A percentile compares a stretch with the other conserved stretches of the same genome.
Conservation (phyloP, 352 stramenopile genomes). For the Pythium myriotylum region DNA sequence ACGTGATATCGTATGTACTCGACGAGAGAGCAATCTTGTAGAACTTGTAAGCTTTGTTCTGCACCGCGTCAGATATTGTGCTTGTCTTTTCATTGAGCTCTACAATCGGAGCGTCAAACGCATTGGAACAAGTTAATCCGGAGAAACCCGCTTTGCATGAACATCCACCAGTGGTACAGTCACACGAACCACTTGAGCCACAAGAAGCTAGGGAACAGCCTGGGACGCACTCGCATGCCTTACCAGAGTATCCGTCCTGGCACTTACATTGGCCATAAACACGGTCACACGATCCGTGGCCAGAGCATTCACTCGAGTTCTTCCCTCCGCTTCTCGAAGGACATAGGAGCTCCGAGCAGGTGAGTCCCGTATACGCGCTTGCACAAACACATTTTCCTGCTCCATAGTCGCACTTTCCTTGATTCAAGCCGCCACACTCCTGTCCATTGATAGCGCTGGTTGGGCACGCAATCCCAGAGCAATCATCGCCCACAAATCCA, state of each 20-base stretch:
- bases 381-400: slow-evolving; percentile 53
- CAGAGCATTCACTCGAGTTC: slow-evolving; percentile 59
- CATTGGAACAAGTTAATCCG: slow-evolving; percentile 37
- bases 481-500: slow-evolving; percentile 54
- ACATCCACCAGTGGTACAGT: slow-evolving; percentile 67
- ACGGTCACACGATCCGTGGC: slow-evolving; percentile 59
- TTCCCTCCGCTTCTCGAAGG: slow-evolving; percentile 40
- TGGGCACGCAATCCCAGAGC: slow-evolving; percentile 55
- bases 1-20: slow-evolving; percentile 73
- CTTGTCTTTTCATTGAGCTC: slow-evolving; percentile 32
- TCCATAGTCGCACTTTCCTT: slow-evolving; percentile 51
- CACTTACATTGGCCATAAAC: slow-evolving; percentile 53
- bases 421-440: slow-evolving; percentile 43
- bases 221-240: slow-evolving; percentile 73
- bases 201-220: slow-evolving; percentile 55
- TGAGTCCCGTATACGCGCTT: slow-evolving; percentile 52
- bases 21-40: slow-evolving; percentile 63
- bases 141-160: slow-evolving; percentile 51
- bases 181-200: slow-evolving; percentile 46
- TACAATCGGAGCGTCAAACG: slow-evolving; percentile 23
- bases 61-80: slow-evolving; percentile 30
- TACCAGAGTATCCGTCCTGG: slow-evolving; percentile 54
- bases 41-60: slow-evolving; percentile 69
- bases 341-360: slow-evolving; percentile 66
- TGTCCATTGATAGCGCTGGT: slow-evolving; percentile 15